Conservation (phyloP, 2,329 filamentous ascomycete species). For the Aspergillus flavus region DNA sequence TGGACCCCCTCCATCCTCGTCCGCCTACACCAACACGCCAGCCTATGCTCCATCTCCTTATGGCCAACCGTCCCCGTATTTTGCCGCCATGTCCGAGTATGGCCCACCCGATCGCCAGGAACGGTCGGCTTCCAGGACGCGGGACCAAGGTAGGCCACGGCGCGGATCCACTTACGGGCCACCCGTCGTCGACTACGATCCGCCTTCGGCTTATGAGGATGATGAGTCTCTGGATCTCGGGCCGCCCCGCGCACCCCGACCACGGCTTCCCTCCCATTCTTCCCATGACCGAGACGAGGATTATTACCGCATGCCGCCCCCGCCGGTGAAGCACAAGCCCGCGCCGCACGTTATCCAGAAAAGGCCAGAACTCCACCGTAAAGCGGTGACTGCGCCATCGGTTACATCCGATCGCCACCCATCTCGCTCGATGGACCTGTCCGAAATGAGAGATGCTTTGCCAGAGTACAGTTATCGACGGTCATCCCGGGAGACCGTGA, state of each 20-base stretch:
- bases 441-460: slow-evolving; percentile 35
- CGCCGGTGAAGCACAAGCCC: slow-evolving; percentile 34
- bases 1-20: slow-evolving; percentile 41
- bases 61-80: slow-evolving; percentile 30
- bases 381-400: slow-evolving; percentile 33
- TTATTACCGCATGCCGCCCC: slow-evolving; percentile 47
- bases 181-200: slow-evolving; percentile 36
- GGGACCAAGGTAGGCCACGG: slow-evolving; percentile 35
- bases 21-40: slow-evolving; percentile 36
- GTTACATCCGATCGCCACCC: slow-evolving; percentile 33
- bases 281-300: slow-evolving; percentile 41
- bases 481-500: slow-evolving; percentile 32
- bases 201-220: slow-evolving; percentile 34
- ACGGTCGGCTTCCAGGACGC: slow-evolving; percentile 37
- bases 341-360: slow-evolving; percentile 40
- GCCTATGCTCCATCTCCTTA: slow-evolving; percentile 38
- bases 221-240: slow-evolving; percentile 31
- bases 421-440: slow-evolving; percentile 38
- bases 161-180: slow-evolving; percentile 39
- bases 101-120: slow-evolving; percentile 34
- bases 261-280: slow-evolving; percentile 32
- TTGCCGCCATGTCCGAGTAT: slow-evolving; percentile 30
- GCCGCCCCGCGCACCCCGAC: slow-evolving; percentile 32
- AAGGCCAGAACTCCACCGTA: slow-evolving; percentile 35
- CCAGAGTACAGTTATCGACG: slow-evolving; percentile 35